A percentile compares a stretch with the other conserved stretches of the same genome.
phyloP scores from a whole-genome alignment of 768 basidiomycete species.

The Boletus insuetus region DNA sequence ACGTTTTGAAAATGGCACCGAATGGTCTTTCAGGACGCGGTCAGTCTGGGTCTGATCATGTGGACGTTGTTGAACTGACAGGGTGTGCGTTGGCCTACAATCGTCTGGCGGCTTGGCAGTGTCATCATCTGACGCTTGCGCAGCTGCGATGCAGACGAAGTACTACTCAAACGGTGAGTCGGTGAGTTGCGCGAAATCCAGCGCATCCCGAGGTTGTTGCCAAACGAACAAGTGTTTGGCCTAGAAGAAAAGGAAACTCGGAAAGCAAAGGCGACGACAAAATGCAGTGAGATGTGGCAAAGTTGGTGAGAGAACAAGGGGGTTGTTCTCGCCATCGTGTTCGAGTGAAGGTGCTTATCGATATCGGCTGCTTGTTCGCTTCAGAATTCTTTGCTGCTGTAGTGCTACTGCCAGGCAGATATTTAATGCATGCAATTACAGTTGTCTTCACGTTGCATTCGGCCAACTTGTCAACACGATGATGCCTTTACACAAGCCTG shows the following conservation, averaged over 20 bases:
- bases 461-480: too few relatives aligned
- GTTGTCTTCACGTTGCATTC: neutral
- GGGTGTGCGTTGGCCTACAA: neutral
- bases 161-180: conserved; percentile 37
- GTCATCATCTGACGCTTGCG: conserved; percentile 31
- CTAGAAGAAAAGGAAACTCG: neutral
- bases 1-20: conserved; percentile 47
- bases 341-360: conserved; percentile 15
- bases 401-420: neutral
- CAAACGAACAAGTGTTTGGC: conserved; percentile 37
- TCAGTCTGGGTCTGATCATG: conserved; percentile 25
- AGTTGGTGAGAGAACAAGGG: conserved; percentile 38
- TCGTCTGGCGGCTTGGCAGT: conserved; percentile 17
- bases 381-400: neutral
- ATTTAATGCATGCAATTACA: too few relatives aligned
- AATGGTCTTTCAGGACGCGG: conserved; percentile 42
- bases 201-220: conserved; percentile 40
- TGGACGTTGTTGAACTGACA: neutral
- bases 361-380: neutral
- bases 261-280: conserved; percentile 19
- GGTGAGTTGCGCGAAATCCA: conserved; percentile 40
- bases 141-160: conserved; percentile 35
- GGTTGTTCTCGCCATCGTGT: conserved; percentile 35
- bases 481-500: too few relatives aligned
- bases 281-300: conserved; percentile 38